Evolutionary conservation across 441 rosid species (phyloP).

Genomic region (Aquilaria agallochum): DNA sequence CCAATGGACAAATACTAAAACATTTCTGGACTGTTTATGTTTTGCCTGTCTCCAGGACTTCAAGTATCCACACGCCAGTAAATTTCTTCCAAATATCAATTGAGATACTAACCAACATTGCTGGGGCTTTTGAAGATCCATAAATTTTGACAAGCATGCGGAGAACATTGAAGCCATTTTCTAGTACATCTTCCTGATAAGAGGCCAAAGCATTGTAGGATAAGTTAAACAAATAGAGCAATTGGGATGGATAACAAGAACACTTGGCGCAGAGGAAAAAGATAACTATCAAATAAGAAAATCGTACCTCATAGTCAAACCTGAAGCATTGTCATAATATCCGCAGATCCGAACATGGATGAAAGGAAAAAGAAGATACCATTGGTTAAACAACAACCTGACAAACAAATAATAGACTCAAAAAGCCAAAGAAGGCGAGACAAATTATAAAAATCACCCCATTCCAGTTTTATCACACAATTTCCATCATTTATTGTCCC

Average conservation of each 20-base stretch:
- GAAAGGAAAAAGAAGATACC: conserved; percentile 15
- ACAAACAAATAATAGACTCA: not conserved
- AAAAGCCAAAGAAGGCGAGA: not conserved
- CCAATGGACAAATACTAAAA: no score
- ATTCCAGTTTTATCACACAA: no score
- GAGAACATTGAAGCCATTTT: conserved; percentile 72
- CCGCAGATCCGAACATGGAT: conserved; percentile 5
- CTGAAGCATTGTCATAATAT: conserved; percentile 33
- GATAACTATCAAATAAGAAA: conserved; percentile 3
- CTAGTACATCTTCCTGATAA: conserved; percentile 74
- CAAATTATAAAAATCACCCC: no score
- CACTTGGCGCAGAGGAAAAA: not conserved
- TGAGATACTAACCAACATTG: conserved; percentile 51
- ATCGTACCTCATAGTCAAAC: conserved; percentile 79
- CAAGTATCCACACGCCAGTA: not conserved
- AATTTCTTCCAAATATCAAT: conserved; percentile 4
- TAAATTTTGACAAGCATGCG: conserved; percentile 79
- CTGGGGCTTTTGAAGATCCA: conserved; percentile 63
- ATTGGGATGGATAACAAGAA: not conserved
- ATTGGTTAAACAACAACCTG: conserved; percentile 16
- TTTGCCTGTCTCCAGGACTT: no score
- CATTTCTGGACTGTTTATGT: no score
- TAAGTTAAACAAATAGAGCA: conserved; percentile 4
- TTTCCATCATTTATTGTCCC: no score
- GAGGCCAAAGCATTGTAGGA: conserved; percentile 11